phyloP scores from a whole-genome alignment of 441 rosid genomes.

The Mallotus repandus region DNA sequence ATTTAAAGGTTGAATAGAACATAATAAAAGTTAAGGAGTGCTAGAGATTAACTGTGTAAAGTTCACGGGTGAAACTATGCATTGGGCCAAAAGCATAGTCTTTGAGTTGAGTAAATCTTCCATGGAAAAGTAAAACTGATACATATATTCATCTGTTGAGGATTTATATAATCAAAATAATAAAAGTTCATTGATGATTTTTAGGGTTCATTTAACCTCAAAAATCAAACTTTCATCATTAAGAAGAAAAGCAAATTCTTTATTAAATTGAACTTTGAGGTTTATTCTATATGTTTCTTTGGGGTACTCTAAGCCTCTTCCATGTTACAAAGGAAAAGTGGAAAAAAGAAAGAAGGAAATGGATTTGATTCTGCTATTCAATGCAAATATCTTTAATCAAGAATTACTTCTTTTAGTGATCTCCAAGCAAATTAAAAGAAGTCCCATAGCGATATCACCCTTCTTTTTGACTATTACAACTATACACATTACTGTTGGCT shows the following conservation, averaged over 20 bases:
- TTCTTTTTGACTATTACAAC: conserved; percentile 2
- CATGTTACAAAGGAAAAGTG: conserved; percentile 8
- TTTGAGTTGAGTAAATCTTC: not conserved
- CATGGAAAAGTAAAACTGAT: not conserved
- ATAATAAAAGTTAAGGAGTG: too few relatives aligned
- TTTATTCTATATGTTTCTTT: not conserved
- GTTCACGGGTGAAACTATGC: too few relatives aligned
- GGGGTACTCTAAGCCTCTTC: not conserved
- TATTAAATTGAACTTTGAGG: too few relatives aligned
- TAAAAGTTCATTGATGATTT: too few relatives aligned
- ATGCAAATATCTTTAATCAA: conserved; percentile 22
- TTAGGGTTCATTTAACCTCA: too few relatives aligned
- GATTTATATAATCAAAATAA: too few relatives aligned
- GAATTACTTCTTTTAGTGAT: conserved; percentile 30
- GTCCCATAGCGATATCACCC: not conserved
- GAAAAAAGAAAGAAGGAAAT: conserved; percentile 19
- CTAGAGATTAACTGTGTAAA: too few relatives aligned
- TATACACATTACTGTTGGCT: not conserved
- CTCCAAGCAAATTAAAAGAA: conserved; percentile 25
- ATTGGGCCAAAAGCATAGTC: too few relatives aligned
- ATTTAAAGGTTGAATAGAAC: too few relatives aligned
- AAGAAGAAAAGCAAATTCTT: too few relatives aligned
- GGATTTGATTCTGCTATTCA: conserved; percentile 30
- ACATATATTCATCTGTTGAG: not conserved
- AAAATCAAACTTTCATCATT: too few relatives aligned